Evolutionary conservation across 2,329 filamentous ascomycete species (phyloP), one percentile per base, ranked within the genome.

Genomic region (Cadophora luteo-olivacea): DNA sequence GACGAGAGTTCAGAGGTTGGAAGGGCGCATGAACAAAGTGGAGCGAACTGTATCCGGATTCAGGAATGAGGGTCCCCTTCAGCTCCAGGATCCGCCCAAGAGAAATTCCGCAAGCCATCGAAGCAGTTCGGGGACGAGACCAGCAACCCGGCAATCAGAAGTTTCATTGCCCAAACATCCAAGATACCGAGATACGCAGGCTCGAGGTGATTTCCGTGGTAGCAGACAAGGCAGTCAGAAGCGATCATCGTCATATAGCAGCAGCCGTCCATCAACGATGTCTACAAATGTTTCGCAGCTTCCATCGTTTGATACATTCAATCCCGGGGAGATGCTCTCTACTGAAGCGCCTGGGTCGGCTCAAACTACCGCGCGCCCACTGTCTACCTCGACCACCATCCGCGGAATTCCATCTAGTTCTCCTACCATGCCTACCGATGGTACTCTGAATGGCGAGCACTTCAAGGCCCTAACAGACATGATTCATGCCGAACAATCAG

Each of bases 401-500:
- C 75, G 75, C 24, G 74, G 72, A 19, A 62, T 72, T 12, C 70
- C 74, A 12, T 72, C 76, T 4, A 73, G 70, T 61, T 76, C 77
- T 19, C 76, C 74, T 22, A 74, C 74, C 1, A 66, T 71, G 12
- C 69, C 72, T 16, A 74, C 74, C 61, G 74, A 75, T 71, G 51
- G 72, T 69, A 19, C 74, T 75, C 25, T 75, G 68, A 74, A 75
- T 69, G 81, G 24, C 76, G 84, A 87, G 61, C 82, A 86, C 61
- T 86, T 86, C 69, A 80, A 80, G 7, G 82, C 81, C 1, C 79
- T 90, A 19, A 76, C 84, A 33, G 80, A 82, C 19, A 81, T 89
- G 66, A 80, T 90, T 32, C 82, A 88, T 67, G 81, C 82, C 1
- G 88, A 91, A 75, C 86, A 87, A 32, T 82, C 82, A 0, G 85